Evolutionary conservation across 371 early-diverging fungal genomes (phyloP).

Genomic region (Saksenaea vasiformis): DNA sequence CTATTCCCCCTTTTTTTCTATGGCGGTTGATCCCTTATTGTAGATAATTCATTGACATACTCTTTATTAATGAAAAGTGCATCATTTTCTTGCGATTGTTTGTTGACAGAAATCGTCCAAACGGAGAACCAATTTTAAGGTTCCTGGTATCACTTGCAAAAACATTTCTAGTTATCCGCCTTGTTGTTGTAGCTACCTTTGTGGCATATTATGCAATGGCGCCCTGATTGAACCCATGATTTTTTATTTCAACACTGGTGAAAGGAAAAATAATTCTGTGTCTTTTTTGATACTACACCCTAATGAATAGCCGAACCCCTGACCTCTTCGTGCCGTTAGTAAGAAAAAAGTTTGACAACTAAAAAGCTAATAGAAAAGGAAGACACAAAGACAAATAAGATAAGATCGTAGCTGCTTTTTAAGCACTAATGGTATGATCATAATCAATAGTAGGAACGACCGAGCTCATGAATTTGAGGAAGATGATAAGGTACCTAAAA

Average conservation of each 20-base stretch:
- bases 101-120: not conserved
- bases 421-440: conserved; percentile 83
- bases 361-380: not conserved
- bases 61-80: not conserved
- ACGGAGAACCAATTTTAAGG: not conserved
- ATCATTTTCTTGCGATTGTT: not conserved
- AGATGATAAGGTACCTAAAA: conserved; percentile 81
- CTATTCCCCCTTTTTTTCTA: conserved; percentile 1
- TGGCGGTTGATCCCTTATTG: not conserved
- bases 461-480: conserved; percentile 94
- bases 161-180: not conserved
- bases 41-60: conserved; percentile 4
- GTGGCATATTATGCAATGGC: not conserved
- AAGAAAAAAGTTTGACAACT: not conserved
- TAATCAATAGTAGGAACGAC: conserved; percentile 98
- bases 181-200: conserved; percentile 1
- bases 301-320: not conserved
- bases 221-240: conserved; percentile 3
- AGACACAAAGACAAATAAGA: not conserved
- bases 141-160: not conserved
- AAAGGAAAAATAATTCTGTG: not conserved
- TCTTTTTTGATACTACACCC: not conserved
- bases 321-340: conserved; percentile 1
- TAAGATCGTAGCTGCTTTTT: conserved; percentile 1
- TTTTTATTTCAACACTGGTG: not conserved